Conservation (phyloP, 2,329 filamentous ascomycete species). For the Fusarium sp. region DNA sequence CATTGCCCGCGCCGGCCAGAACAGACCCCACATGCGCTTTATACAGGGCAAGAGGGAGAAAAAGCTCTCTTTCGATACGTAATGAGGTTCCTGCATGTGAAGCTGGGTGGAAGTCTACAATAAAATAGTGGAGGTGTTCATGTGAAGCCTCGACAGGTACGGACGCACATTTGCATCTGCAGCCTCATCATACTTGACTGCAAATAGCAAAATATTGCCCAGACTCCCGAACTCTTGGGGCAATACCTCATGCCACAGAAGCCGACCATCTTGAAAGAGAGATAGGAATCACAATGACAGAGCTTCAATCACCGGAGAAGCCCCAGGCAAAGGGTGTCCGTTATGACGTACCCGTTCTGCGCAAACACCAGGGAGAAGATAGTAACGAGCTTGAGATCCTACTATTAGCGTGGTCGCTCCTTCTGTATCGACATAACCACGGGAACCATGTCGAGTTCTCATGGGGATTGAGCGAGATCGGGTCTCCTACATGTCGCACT, state of each 20-base stretch:
- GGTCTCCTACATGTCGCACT: slow-evolving; percentile 19
- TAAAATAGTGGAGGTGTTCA: slow-evolving; percentile 38
- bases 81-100: slow-evolving; percentile 35
- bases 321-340: slow-evolving; percentile 27
- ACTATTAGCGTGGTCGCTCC: slow-evolving; percentile 41
- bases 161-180: slow-evolving; percentile 12
- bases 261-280: background rate
- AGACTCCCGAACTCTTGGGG: background rate
- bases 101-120: slow-evolving; percentile 6
- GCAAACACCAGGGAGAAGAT: slow-evolving; percentile 18
- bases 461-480: slow-evolving; percentile 35
- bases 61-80: slow-evolving; percentile 33
- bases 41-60: background rate
- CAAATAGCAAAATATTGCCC: background rate
- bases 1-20: background rate
- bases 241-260: background rate
- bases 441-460: slow-evolving; percentile 42
- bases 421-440: slow-evolving; percentile 40
- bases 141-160: slow-evolving; percentile 20
- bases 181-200: slow-evolving; percentile 10
- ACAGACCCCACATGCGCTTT: slow-evolving; percentile 17
- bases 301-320: slow-evolving; percentile 11
- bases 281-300: slow-evolving; percentile 24
- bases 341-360: slow-evolving; percentile 38
- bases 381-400: slow-evolving; percentile 31